Evolutionary conservation across 768 basidiomycete genomes (phyloP).

Genomic region (Pisolithus orientalis): DNA sequence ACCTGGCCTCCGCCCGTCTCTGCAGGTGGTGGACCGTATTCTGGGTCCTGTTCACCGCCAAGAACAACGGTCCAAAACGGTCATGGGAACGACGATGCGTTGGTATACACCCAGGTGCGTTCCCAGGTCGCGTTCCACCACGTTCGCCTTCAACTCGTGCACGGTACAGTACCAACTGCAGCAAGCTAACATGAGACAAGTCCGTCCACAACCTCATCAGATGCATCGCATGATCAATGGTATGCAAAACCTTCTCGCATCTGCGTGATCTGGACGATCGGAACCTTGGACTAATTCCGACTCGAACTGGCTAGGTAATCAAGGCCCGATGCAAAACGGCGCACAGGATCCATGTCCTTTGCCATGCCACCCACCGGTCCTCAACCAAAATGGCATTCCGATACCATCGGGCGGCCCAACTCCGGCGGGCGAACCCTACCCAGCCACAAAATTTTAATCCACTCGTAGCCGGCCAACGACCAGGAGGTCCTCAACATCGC

Average conservation of each 20-base stretch:
- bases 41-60: conserved; percentile 80
- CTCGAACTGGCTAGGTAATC: conserved; percentile 18
- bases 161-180: conserved; percentile 31
- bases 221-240: conserved; percentile 30
- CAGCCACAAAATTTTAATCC: conserved; percentile 29
- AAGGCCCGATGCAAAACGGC: conserved; percentile 23
- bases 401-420: conserved; percentile 22
- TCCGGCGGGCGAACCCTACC: conserved; percentile 22
- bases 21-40: conserved; percentile 86
- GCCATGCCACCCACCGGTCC: conserved; percentile 27
- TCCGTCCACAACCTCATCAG: conserved; percentile 20
- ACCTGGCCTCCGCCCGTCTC: neutral
- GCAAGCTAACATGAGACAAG: conserved; percentile 28
- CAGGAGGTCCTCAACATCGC: conserved; percentile 33
- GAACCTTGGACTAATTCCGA: conserved; percentile 28
- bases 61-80: conserved; percentile 62
- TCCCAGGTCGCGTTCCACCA: neutral
- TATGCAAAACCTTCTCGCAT: conserved; percentile 17
- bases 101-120: conserved; percentile 65
- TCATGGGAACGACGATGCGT: conserved; percentile 59
- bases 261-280: conserved; percentile 9
- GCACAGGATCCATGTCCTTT: conserved; percentile 15
- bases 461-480: conserved; percentile 31
- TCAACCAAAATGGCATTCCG: conserved; percentile 41
- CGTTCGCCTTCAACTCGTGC: conserved; percentile 7